A percentile compares a stretch with the other conserved stretches of the same genome.
These are phyloP conservation scores for Selenicereus undatus DNA, from an alignment of 148 eudicot species.

Conservation along the genomic window DNA sequence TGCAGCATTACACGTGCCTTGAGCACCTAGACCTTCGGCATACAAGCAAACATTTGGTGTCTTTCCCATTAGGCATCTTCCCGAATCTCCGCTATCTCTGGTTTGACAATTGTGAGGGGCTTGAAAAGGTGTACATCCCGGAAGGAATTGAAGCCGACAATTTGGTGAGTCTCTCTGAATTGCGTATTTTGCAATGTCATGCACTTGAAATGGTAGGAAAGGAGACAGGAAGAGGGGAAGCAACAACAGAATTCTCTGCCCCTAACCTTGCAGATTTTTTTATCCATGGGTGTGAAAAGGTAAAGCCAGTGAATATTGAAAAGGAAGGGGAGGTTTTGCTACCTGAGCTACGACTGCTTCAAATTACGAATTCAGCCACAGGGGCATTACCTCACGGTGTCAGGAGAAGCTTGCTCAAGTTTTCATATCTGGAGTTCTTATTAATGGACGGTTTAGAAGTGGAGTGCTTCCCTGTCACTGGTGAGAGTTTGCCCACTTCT, in stretches of 20 bases:
- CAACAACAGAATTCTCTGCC: not conserved
- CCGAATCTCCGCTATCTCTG: not conserved
- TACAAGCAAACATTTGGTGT: not conserved
- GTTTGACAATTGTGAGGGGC: not conserved
- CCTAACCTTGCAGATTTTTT: not conserved
- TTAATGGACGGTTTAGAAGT: not conserved
- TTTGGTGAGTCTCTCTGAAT: not conserved
- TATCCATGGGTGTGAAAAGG: not conserved
- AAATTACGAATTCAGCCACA: not conserved
- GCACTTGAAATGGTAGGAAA: not conserved
- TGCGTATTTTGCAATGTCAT: too few species aligned
- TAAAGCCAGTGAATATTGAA: not conserved
- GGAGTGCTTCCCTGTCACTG: not conserved
- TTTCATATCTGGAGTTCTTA: not conserved
- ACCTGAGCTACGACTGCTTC: not conserved
- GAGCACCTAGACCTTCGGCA: not conserved
- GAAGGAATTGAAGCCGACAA: not conserved
- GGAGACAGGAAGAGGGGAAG: not conserved
- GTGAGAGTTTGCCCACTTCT: not conserved
- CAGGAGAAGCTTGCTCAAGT: not conserved
- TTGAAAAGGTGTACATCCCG: constrained; percentile 4
- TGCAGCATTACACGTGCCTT: not conserved
- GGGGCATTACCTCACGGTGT: not conserved
- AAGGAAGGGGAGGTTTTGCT: not conserved
- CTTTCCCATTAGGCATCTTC: constrained; percentile 5